These are phyloP conservation scores for Lanmaoa pseudosensibilis DNA, from an alignment of 768 basidiomycete genomes.

Conservation along the genomic window DNA sequence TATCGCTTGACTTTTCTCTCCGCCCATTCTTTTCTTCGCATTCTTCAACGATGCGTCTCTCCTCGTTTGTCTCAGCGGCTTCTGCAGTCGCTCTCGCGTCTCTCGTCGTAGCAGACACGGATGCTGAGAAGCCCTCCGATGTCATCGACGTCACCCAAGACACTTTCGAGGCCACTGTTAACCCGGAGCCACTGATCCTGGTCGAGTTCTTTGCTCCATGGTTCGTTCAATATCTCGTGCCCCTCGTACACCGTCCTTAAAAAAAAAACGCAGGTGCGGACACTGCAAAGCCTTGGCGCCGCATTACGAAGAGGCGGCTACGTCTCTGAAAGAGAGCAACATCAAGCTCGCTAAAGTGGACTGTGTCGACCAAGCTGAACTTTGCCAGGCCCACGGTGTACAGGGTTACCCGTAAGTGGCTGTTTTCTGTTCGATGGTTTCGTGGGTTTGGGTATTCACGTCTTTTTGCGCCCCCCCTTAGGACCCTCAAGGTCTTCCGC, in stretches of 20 bases:
- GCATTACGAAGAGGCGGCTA: slow-evolving; percentile 93
- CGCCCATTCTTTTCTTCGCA: slow-evolving; percentile 18
- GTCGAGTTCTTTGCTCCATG: slow-evolving; percentile 97
- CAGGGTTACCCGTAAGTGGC: slow-evolving; percentile 88
- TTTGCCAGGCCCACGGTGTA: slow-evolving; percentile 86
- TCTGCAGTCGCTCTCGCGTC: slow-evolving; percentile 56
- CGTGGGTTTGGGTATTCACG: not conserved
- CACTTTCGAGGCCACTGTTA: slow-evolving; percentile 67
- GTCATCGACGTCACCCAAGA: slow-evolving; percentile 73
- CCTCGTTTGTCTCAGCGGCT: slow-evolving; percentile 46
- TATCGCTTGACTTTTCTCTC: not conserved
- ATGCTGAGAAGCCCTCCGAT: slow-evolving; percentile 55
- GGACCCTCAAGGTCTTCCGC: slow-evolving; percentile 90
- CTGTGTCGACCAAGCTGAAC: slow-evolving; percentile 90
- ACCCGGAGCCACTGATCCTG: slow-evolving; percentile 70
- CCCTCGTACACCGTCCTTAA: not conserved
- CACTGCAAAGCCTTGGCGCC: slow-evolving; percentile 96
- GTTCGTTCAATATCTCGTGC: slow-evolving; percentile 36
- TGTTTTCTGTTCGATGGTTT: not conserved
- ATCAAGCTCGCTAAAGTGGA: slow-evolving; percentile 96
- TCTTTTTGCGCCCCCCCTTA: not conserved
- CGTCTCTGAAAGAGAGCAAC: slow-evolving; percentile 82
- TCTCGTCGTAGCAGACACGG: slow-evolving; percentile 48
- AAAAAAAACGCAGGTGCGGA: slow-evolving; percentile 64
- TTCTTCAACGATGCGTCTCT: slow-evolving; percentile 61